phyloP scores from a whole-genome alignment of 1,284 basidiomycete species.

The Entoloma clypeatum region DNA sequence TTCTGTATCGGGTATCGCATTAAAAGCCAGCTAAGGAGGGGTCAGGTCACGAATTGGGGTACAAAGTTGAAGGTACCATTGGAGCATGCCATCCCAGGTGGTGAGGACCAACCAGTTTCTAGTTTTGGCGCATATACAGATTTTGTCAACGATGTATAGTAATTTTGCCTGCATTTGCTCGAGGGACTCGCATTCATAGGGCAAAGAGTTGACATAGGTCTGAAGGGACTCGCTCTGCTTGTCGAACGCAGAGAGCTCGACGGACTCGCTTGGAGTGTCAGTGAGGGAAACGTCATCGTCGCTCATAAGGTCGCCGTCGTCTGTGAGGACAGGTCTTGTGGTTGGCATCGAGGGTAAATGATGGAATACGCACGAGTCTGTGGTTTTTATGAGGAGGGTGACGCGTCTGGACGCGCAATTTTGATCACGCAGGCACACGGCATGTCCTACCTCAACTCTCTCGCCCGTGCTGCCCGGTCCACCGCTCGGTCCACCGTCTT shows the following conservation, averaged over 20 bases:
- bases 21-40: constrained; percentile 70
- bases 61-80: constrained; percentile 47
- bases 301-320: constrained; percentile 35
- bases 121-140: constrained; percentile 70
- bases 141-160: constrained; percentile 68
- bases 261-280: constrained; percentile 38
- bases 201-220: constrained; percentile 64
- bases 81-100: constrained; percentile 68
- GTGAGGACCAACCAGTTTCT: constrained; percentile 72
- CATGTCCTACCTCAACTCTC: constrained; percentile 11
- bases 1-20: constrained; percentile 80
- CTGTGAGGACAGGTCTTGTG: constrained; percentile 7
- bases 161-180: constrained; percentile 76
- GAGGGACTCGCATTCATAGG: constrained; percentile 74
- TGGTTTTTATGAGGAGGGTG: too few species aligned
- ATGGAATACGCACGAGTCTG: too few species aligned
- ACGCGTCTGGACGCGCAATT: background rate
- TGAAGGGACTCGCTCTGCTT: constrained; percentile 57
- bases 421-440: constrained; percentile 6
- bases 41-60: constrained; percentile 5
- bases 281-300: constrained; percentile 46
- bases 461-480: constrained; percentile 10
- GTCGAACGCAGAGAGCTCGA: constrained; percentile 37
- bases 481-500: constrained; percentile 2
- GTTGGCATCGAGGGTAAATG: too few species aligned